Evolutionary conservation across 805 yeast species (phyloP), one percentile per base, ranked within the genome.

Genomic region (Teunomyces barrocoloradensis): DNA sequence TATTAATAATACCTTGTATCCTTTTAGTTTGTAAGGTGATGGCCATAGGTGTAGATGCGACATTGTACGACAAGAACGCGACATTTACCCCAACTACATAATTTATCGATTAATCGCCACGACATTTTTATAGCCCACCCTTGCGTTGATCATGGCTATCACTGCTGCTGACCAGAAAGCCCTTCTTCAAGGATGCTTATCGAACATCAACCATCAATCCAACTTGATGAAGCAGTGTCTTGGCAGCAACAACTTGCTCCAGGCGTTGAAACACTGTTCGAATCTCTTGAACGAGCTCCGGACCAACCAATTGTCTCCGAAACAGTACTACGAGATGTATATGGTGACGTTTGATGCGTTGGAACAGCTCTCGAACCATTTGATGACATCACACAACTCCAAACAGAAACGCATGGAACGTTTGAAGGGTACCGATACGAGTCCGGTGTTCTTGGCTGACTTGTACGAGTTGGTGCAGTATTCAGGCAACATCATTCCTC

Each of bases 381-480:
- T 94, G 51, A 75, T 78, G 46, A 87, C 81, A 25, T 79, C 79
- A 47, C 91, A 89, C 59, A 82, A 84, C 10, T 75, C 78, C 45
- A 82, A 82, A 57, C 89, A 86, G 60, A 58, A 37, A 69, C 37
- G 44, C 21, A 13, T 21, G 37, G 35, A 25, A 20, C 33, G 30
- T 28, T n/a, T 12, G 12, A 15, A 25, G 27, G 20, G 11, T 9
- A 30, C 43, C 2, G 29, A 9, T 3, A 13, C 27, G 6, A 50
- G 68, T 6, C 64, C 73, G 6, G 38, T 35, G 25, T 71, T 71
- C 49, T 69, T 94, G 45, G 88, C 96, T 0, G 98, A 94, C 62
- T 75, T 94, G 45, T 94, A 94, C 63, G 98, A 92, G 58, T 74
- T 91, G 63, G 97, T 92, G 4, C 98, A 94, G 65, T 94, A 94